These are phyloP conservation scores for Plenodomus biglobosus DNA, from an alignment of 2,329 filamentous ascomycete species.

Conservation along the genomic window DNA sequence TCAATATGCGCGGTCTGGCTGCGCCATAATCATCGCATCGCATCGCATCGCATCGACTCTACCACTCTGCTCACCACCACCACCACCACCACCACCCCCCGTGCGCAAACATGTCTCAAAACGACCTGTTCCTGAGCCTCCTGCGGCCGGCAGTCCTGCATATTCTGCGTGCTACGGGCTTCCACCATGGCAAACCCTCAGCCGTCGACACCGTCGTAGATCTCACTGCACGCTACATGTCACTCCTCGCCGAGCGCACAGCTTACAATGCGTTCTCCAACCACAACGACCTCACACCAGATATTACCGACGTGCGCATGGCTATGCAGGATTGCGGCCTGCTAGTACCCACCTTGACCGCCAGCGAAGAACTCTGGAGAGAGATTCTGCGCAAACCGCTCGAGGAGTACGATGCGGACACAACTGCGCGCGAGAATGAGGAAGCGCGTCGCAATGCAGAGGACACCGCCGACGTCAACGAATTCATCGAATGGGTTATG, in stretches of 20 bases:
- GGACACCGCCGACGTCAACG: slow-evolving; percentile 74
- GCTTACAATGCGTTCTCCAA: slow-evolving; percentile 71
- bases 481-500: slow-evolving; percentile 76
- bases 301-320: slow-evolving; percentile 77
- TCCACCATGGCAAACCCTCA: slow-evolving; percentile 76
- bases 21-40: slow-evolving; percentile 17
- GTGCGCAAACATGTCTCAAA: slow-evolving; percentile 40
- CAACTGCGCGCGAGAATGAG: slow-evolving; percentile 47
- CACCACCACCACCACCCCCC: background rate
- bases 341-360: slow-evolving; percentile 67
- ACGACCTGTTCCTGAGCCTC: slow-evolving; percentile 69
- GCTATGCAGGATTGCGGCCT: slow-evolving; percentile 81
- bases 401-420: slow-evolving; percentile 45
- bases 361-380: slow-evolving; percentile 67
- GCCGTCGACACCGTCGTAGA: slow-evolving; percentile 89
- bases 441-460: slow-evolving; percentile 59
- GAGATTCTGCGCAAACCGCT: slow-evolving; percentile 53
- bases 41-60: slow-evolving; percentile 10
- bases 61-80: slow-evolving; percentile 18
- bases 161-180: slow-evolving; percentile 87
- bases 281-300: slow-evolving; percentile 64
- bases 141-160: slow-evolving; percentile 86
- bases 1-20: slow-evolving; percentile 25
- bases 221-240: slow-evolving; percentile 78
- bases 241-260: slow-evolving; percentile 71